Base-by-base conservation (phyloP, 75 land plant species). In the Isoetes taiwanensis region DNA sequence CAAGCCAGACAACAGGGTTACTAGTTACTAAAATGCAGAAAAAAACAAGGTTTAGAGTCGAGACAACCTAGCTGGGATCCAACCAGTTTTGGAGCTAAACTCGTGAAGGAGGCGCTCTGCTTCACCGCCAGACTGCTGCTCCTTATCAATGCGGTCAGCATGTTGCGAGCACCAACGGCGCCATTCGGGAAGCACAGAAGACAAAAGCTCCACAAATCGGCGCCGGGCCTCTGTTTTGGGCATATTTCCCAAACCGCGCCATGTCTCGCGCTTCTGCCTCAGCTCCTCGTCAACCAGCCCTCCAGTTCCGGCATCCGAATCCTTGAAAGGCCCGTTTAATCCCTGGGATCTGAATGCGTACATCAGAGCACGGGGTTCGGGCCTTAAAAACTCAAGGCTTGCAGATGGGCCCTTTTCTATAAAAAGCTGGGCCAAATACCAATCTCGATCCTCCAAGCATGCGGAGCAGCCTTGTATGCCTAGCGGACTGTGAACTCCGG, bases 321-420 rank as follows among this genome's bases (percentile, higher is more conserved):
- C 34, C 3, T 42, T 33, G 35, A 65, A 62, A 23, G 72, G 69
- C 9, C 77, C 77, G 24, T 74, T 68, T 33, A 74, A 34, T 27
- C 68, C 74, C 41, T 74, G 77, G 12, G 68, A 54, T 23, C 62
- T 50, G 37, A 52, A 58, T n/a, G 76, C 76, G 34, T 43, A 74
- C 1, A 74, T 34, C 30, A 57, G 43, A n/a, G 74, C 41, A 29
- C 34, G 50, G 30, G 62, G 26, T 12, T 70, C 68, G 28, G 63
- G 67, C 12, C 38, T 25, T 32, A 74, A 42, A 32, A 57, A 74
- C 48, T 74, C 59, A 40, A 74, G 57, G 8, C 59, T 64, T 26
- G 74, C 65, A 10, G 76, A 74, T 19, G 76, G 76, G 16, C 74
- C 74, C 43, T 74, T 74, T 23, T 38, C 61, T 41, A 74, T 21